phyloP scores from a whole-genome alignment of 805 yeast genomes.

The Kodamaea nitidulidarum region DNA sequence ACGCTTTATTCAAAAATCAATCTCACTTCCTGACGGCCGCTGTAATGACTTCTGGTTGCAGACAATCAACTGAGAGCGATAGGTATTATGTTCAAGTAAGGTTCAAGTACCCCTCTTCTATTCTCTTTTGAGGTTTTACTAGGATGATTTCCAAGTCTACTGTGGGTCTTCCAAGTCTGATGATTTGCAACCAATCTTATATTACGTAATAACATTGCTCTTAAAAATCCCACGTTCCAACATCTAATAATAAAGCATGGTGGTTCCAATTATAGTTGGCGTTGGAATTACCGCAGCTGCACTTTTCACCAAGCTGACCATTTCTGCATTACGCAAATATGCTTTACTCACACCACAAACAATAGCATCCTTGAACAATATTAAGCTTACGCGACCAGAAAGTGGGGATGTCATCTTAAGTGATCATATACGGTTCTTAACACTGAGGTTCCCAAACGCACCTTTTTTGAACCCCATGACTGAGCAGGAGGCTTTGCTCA shows the following conservation, averaged over 20 bases:
- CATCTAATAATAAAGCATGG: conserved; percentile 10
- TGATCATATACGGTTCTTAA: conserved; percentile 15
- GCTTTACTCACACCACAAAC: conserved; percentile 27
- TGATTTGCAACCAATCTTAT: no score
- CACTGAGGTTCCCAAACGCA: conserved; percentile 17
- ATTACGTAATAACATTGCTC: no score
- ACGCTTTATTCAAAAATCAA: no score
- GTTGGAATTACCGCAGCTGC: conserved; percentile 53
- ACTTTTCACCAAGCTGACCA: conserved; percentile 35
- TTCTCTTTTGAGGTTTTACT: no score
- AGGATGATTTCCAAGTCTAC: no score
- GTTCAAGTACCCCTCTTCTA: no score
- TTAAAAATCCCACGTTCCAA: no score
- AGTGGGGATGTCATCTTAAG: conserved; percentile 1
- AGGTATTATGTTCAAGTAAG: no score
- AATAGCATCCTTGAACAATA: conserved; percentile 34
- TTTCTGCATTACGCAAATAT: conserved; percentile 29
- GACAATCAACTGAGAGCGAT: no score
- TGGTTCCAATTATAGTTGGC: conserved; percentile 51
- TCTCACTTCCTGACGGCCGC: no score
- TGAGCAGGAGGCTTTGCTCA: conserved; percentile 39
- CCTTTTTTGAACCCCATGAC: conserved; percentile 39
- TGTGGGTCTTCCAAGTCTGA: no score
- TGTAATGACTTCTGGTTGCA: no score
- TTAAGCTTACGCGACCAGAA: conserved; percentile 13